Evolutionary conservation across 2,329 filamentous ascomycete genomes (phyloP), one percentile per base, ranked within the genome.

Genomic region (Fonsecaea multimorphosa): DNA sequence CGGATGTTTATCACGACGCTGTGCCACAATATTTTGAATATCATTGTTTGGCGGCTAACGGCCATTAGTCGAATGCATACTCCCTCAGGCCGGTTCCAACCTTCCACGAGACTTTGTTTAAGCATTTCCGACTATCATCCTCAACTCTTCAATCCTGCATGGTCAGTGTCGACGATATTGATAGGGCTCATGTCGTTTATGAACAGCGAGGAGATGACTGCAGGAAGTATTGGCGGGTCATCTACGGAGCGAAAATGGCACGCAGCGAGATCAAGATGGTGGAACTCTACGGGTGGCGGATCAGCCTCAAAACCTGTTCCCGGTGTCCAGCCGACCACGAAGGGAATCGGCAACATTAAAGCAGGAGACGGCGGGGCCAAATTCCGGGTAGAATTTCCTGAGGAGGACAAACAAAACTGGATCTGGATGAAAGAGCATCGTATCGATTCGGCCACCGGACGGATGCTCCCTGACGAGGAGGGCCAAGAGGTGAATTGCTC

Each of bases 151-250:
- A 99, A 99, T 77, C 95, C 95, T 1, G 93, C 95, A 0, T 99
- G 95, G 95, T 94, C 97, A 75, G 95, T 99, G 7, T 94, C 91
- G 61, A 99, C 95, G 0, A 99, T 99, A 70, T 83, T 99, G 16
- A 96, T 96, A 62, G 95, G 95, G 9, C 86, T 99, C 31, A 83
- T 98, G 68, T 96, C 91, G 44, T 99, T 99, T 80, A 99, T 99
- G 95, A 98, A 94, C 1, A 92, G 91, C 71, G 94, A 99, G 76
- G 95, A 99, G 81, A 97, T 98, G 91, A 99, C 95, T 0, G 98
- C 95, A 0, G 95, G 95, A 1, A 93, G 90, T 32, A 87, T 99
- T 32, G 89, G 89, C 5, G 91, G 89, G 19, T 90, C 87, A 0
- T 86, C 91, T 57, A 82, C 86, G 2, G 93, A 98, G 82, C 87